Evolutionary conservation across 83 land plant species (phyloP).

Genomic region (Isoetes engelmannii): DNA sequence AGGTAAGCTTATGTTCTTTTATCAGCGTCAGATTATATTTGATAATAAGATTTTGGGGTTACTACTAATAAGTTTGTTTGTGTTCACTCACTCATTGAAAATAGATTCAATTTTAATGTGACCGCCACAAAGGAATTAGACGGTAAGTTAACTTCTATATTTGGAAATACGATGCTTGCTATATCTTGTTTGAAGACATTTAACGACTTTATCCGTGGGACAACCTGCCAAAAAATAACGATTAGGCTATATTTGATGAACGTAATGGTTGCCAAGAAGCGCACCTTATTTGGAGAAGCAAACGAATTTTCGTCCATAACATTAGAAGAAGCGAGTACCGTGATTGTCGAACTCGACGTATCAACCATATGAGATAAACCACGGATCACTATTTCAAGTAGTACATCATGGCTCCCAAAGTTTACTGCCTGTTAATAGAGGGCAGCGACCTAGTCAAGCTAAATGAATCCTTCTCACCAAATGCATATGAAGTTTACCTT

Average conservation of each 20-base stretch:
- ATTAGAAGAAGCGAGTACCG: background rate
- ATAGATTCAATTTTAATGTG: too few relatives aligned
- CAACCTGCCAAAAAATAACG: background rate
- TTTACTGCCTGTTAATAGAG: constrained; percentile 27
- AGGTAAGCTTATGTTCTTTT: too few relatives aligned
- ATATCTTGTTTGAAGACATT: background rate
- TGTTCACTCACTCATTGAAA: too few relatives aligned
- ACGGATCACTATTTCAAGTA: constrained; percentile 2
- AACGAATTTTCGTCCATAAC: constrained; percentile 27
- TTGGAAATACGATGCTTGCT: background rate
- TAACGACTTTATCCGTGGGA: background rate
- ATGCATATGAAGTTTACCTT: constrained; percentile 18
- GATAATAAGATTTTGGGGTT: too few relatives aligned
- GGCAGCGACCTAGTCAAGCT: background rate
- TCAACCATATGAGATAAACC: constrained; percentile 16
- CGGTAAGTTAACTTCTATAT: background rate
- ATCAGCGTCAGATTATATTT: too few relatives aligned
- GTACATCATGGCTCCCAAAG: constrained; percentile 1
- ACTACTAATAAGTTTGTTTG: too few relatives aligned
- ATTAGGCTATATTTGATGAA: background rate
- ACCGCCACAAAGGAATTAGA: constrained; percentile 7
- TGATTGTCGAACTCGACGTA: constrained; percentile 2
- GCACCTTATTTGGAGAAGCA: constrained; percentile 11
- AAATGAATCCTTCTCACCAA: background rate
- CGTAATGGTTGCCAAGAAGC: background rate